Percentiles rank a stretch among this genome's conserved stretches.
Evolutionary conservation across 2,329 filamentous ascomycete genomes (phyloP).

Genomic region (Hymenoscyphus albidus): DNA sequence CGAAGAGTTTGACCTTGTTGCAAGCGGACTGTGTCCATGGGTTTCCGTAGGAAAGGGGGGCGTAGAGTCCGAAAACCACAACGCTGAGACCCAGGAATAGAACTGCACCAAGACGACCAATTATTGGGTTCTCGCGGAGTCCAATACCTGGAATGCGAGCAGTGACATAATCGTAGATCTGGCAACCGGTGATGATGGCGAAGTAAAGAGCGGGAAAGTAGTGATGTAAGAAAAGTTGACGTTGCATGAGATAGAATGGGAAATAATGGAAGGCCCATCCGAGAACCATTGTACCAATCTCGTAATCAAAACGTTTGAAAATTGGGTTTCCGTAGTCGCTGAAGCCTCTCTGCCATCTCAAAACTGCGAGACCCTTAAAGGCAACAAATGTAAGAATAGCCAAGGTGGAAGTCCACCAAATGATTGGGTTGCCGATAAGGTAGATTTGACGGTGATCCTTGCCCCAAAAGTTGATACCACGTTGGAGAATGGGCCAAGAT

Average conservation of each 20-base stretch:
- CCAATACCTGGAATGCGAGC: slow-evolving; percentile 67
- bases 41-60: slow-evolving; percentile 89
- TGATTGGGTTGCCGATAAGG: slow-evolving; percentile 87
- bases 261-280: slow-evolving; percentile 99
- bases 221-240: slow-evolving; percentile 96
- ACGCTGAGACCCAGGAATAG: slow-evolving; percentile 71
- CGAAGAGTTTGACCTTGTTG: slow-evolving; percentile 79
- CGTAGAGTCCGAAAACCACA: slow-evolving; percentile 76
- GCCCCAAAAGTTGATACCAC: slow-evolving; percentile 99
- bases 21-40: slow-evolving; percentile 89
- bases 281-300: slow-evolving; percentile 83
- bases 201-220: slow-evolving; percentile 98
- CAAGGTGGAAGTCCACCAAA: slow-evolving; percentile 87
- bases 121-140: slow-evolving; percentile 62
- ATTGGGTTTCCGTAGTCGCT: slow-evolving; percentile 75
- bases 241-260: slow-evolving; percentile 97
- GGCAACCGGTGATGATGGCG: slow-evolving; percentile 81
- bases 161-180: slow-evolving; percentile 81
- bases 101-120: slow-evolving; percentile 72
- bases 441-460: slow-evolving; percentile 93
- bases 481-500: slow-evolving; percentile 86
- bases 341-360: slow-evolving; percentile 93
- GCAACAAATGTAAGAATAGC: slow-evolving; percentile 72
- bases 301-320: slow-evolving; percentile 98
- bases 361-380: slow-evolving; percentile 83